phyloP scores from a whole-genome alignment of 2,329 filamentous ascomycete species.

The Calonectria montana region DNA sequence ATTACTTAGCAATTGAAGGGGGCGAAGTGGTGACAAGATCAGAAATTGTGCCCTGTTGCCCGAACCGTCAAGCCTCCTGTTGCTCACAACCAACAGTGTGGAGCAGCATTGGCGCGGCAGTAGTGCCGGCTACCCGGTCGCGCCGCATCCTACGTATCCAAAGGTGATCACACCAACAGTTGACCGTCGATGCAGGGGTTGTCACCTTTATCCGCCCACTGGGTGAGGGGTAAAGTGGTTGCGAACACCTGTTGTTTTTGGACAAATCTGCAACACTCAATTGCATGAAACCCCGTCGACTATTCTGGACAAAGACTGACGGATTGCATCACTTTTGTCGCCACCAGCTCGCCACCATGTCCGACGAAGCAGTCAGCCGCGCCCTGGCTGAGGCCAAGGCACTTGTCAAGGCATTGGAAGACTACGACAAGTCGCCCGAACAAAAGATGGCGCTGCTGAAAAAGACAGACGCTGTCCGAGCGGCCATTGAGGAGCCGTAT shows the following conservation, averaged over 20 bases:
- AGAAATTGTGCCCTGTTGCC: too few species aligned
- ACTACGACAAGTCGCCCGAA: slow-evolving; percentile 26
- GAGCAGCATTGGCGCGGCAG: too few species aligned
- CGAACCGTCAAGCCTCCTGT: too few species aligned
- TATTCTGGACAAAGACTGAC: too few species aligned
- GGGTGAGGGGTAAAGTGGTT: background rate
- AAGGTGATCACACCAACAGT: too few species aligned
- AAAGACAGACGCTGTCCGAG: slow-evolving; percentile 30
- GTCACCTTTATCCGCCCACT: background rate
- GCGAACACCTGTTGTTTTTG: background rate
- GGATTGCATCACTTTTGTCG: too few species aligned
- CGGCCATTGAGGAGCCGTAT: slow-evolving; percentile 36
- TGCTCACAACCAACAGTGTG: too few species aligned
- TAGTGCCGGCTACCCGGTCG: too few species aligned
- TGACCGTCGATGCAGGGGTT: background rate
- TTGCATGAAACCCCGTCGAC: too few species aligned
- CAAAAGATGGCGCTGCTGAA: slow-evolving; percentile 33
- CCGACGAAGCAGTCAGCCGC: slow-evolving; percentile 11
- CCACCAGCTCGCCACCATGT: slow-evolving; percentile 6
- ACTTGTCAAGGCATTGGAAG: slow-evolving; percentile 35
- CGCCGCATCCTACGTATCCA: too few species aligned
- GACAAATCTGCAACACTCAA: too few species aligned
- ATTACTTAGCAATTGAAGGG: background rate
- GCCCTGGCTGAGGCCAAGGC: slow-evolving; percentile 18
- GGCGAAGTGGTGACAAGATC: too few species aligned